Conservation (phyloP, 495 filamentous ascomycete genomes). For the Schizothecium vesticola region DNA sequence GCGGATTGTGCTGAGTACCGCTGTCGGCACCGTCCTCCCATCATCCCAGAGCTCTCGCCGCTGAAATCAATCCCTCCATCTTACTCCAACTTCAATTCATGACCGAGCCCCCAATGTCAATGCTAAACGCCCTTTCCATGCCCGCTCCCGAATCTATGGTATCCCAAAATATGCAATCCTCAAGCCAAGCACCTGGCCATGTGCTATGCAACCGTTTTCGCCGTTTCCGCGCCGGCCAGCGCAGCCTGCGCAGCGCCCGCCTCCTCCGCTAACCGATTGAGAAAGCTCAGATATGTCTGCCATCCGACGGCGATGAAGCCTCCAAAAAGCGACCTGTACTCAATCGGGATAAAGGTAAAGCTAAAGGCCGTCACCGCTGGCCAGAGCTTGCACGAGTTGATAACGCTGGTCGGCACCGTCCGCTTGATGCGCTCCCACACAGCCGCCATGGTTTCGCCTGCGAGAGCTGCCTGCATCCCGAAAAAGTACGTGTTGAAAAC, state of each 20-base stretch:
- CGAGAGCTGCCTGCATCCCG: slow-evolving; percentile 64
- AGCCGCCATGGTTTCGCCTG: slow-evolving; percentile 54
- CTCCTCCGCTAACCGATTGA: slow-evolving; percentile 68
- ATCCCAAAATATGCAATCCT: not conserved
- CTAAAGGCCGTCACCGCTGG: slow-evolving; percentile 81
- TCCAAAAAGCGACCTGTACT: slow-evolving; percentile 74
- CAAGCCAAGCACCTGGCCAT: not conserved
- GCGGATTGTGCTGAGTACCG: not conserved
- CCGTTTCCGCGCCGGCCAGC: not conserved
- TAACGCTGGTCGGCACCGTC: slow-evolving; percentile 69
- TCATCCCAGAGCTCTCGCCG: too few relatives aligned
- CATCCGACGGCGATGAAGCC: slow-evolving; percentile 77
- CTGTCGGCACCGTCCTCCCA: not conserved
- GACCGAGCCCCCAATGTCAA: not conserved
- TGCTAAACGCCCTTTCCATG: not conserved
- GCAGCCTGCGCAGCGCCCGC: not conserved
- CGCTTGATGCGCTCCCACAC: slow-evolving; percentile 63
- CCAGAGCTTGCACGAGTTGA: slow-evolving; percentile 86
- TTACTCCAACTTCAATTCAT: not conserved
- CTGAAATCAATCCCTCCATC: not conserved
- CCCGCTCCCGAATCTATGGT: slow-evolving; percentile 5
- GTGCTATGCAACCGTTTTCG: slow-evolving; percentile 12
- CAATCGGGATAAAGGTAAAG: slow-evolving; percentile 74
- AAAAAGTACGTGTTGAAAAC: slow-evolving; percentile 92
- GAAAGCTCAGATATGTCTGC: slow-evolving; percentile 82